Base-by-base conservation (phyloP, 2,329 filamentous ascomycete genomes). In the Orbilia blumenaviensis region DNA sequence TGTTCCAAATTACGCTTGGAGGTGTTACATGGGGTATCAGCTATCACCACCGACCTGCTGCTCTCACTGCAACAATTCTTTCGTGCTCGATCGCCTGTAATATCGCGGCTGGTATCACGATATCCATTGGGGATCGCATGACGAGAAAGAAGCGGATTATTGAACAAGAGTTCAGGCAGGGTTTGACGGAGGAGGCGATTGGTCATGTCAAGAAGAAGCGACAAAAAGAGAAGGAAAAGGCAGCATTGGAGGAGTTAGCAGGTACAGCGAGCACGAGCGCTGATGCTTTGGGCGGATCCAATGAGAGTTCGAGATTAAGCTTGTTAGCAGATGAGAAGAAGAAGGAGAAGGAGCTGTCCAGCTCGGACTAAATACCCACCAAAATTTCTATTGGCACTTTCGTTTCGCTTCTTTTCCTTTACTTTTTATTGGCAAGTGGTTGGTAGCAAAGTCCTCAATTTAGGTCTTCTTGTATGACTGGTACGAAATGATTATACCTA, bases 81-180 rank as follows among this genome's bases (percentile, higher is more conserved):
- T 91, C 89, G 80, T 91, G 89, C 80, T 92, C 90, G 23, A 92
- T 96, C 79, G 87, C 89, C 0, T 91, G 89, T 81, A 96, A 96
- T 81, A 90, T 93, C 78, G 87, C 87, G 0, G 92, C 90, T 0
- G 92, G 92, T 2, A 83, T 96, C 0, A 81, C 94, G 25, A 96
- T 96, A 81, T 89, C 86, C 78, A 85, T 93, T 14, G 92, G 92
- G 0, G 92, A 94, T 81, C 87, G 89, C 18, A 88, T 87, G 78
- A 93, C 92, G 1, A 86, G 92, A 60, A 96, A 96, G 86, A 94
- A 93, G 87, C 92, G 96, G 44, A 91, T 96, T 0, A 85, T 93
- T 21, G 90, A 94, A 80, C 87, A 90, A 48, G 88, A 95, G 83
- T 88, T 91, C 80, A 85, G 92, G 29, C 92, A 95, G 81, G 89